These are phyloP conservation scores for Cephalotrichum gorgonifer DNA, from an alignment of 2,329 filamentous ascomycete species.

Conservation along the genomic window DNA sequence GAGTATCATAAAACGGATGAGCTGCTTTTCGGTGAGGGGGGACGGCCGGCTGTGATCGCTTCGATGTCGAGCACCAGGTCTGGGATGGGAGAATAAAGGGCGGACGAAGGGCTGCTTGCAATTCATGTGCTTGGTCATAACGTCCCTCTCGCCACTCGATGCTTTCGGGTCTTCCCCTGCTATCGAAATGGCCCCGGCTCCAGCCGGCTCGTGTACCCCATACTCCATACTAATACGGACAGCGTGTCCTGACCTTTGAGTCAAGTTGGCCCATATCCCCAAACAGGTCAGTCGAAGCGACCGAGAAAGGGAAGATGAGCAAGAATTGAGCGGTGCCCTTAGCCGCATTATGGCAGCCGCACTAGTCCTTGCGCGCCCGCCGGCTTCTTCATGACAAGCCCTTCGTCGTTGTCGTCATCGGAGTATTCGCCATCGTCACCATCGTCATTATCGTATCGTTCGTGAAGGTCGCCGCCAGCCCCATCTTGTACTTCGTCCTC, in stretches of 20 bases:
- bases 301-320: not conserved
- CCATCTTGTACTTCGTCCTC: conserved; percentile 10
- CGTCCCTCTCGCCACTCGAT: not conserved
- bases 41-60: no score
- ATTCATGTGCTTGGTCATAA: not conserved
- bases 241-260: not conserved
- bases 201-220: not conserved
- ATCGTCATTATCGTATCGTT: conserved; percentile 28
- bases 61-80: no score
- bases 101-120: not conserved
- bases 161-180: no score
- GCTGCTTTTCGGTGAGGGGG: not conserved
- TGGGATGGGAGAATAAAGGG: no score
- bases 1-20: not conserved
- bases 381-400: conserved; percentile 44
- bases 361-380: conserved; percentile 45
- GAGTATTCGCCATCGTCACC: conserved; percentile 27
- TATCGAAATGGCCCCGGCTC: not conserved
- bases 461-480: not conserved
- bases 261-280: not conserved
- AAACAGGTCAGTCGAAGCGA: not conserved
- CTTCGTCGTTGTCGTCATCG: conserved; percentile 45
- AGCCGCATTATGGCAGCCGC: conserved; percentile 29
- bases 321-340: not conserved
- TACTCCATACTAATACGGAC: not conserved